Conservation (phyloP, 495 filamentous ascomycete genomes). For the Daldinia bambusicola region DNA sequence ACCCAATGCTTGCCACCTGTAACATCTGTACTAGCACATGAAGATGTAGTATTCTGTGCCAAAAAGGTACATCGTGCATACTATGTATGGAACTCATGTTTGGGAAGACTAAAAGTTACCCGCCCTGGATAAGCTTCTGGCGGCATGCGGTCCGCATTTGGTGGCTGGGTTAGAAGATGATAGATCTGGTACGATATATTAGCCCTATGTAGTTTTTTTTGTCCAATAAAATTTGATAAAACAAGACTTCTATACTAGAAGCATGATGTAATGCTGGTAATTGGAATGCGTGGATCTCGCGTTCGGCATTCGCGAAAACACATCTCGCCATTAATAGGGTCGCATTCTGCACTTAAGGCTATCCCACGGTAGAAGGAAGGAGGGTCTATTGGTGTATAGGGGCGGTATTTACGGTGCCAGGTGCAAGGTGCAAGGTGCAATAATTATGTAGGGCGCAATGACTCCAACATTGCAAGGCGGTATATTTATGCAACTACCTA, state of each 20-base stretch:
- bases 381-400: too few species aligned
- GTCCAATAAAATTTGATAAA: background rate
- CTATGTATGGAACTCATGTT: background rate
- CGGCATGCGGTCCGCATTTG: background rate
- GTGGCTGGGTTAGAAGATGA: background rate
- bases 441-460: background rate
- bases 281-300: constrained; percentile 1
- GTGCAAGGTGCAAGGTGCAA: too few species aligned
- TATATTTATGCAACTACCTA: background rate
- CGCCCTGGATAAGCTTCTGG: background rate
- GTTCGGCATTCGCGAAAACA: constrained; percentile 9
- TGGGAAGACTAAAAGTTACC: background rate
- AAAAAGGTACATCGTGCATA: background rate
- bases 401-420: background rate
- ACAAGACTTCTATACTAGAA: background rate
- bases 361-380: background rate
- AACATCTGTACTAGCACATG: background rate
- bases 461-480: background rate
- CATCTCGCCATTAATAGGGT: background rate
- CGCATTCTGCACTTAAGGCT: background rate
- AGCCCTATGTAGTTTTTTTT: background rate
- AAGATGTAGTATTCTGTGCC: background rate
- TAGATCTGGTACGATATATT: background rate
- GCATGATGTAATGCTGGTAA: background rate
- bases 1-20: background rate